A percentile compares a stretch with the other conserved stretches of the same genome.
These are phyloP conservation scores for Epichloe sp. DNA, from an alignment of 2,329 filamentous ascomycete genomes.

Conservation along the genomic window DNA sequence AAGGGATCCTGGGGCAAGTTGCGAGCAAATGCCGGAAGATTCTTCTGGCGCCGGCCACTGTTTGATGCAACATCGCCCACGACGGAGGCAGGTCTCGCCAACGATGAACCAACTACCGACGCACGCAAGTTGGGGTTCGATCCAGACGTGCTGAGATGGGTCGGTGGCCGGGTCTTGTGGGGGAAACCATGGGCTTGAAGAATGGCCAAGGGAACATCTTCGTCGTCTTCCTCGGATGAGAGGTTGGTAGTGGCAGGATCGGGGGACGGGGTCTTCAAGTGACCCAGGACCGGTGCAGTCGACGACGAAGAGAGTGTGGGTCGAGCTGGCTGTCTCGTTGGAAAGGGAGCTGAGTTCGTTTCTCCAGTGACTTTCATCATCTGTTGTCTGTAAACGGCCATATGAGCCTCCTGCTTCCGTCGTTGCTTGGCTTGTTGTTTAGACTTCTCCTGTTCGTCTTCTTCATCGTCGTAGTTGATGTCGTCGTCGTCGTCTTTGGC, in stretches of 20 bases:
- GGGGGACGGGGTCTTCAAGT: constrained; percentile 22
- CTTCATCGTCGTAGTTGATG: constrained; percentile 56
- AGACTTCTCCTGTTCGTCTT: constrained; percentile 67
- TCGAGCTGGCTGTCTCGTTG: constrained; percentile 27
- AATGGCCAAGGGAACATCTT: constrained; percentile 77
- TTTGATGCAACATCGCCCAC: constrained; percentile 28
- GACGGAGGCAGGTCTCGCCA: constrained; percentile 41
- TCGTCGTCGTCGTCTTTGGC: constrained; percentile 49
- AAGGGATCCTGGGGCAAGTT: constrained; percentile 78
- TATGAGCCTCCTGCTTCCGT: constrained; percentile 78
- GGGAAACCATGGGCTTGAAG: constrained; percentile 83
- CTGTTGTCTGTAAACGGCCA: constrained; percentile 80
- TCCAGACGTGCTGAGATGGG: constrained; percentile 46
- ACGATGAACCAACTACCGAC: constrained; percentile 30
- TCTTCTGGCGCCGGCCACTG: constrained; percentile 21
- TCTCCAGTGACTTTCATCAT: constrained; percentile 96
- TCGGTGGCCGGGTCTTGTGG: constrained; percentile 64
- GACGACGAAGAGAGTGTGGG: constrained; percentile 42
- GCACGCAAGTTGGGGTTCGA: constrained; percentile 62
- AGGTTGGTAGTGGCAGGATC: constrained; percentile 31
- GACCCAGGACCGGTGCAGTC: constrained; percentile 48
- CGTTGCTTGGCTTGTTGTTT: constrained; percentile 63
- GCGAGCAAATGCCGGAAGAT: constrained; percentile 69
- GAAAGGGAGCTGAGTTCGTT: constrained; percentile 21
- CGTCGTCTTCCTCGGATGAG: constrained; percentile 76